Base-by-base conservation (phyloP, 306 rosid genomes). In the Quercus engelmannii region DNA sequence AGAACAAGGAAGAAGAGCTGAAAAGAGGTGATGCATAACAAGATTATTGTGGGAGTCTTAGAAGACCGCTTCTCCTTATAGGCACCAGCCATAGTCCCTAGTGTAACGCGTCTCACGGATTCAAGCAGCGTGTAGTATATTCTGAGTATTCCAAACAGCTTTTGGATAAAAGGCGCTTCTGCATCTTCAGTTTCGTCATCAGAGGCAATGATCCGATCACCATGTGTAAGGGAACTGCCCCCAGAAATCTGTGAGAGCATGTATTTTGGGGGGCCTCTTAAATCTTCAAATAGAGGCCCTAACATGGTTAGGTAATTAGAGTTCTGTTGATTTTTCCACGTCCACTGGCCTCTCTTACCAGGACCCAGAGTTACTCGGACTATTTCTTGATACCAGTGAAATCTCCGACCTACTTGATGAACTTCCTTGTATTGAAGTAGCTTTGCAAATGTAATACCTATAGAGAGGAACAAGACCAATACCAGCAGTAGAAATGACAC, bases 121-220 rank as follows among this genome's bases (percentile, higher is more conserved):
- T 94, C 97, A 13, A 92, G 90, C 38, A 92, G 46, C 9, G 91
- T 92, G 72, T 85, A 92, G 83, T 94, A 94, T 78, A 92, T 94
- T 72, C 99, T 87, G 55, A 94, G 92, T 73, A 92, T 86, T n/a
- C 99, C 99, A 79, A 94, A 94, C 75, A 94, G 78, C 82, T 94
- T 94, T 75, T 94, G 97, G 64, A 94, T 90, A 55, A 88, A 87
- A 56, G 99, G 99, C 49, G 99, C 99, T 81, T 94, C 97, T 43
- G 97, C 93, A 54, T 94, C 99, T 89, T 94, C 97, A 14, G 89
- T 94, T 91, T 94, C 97, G 57, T 92, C 99, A 14, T 92, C 99
- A 0, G 97, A 90, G 77, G 87, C 97, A 58, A 92, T 94, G 64
- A 92, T 94, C 4, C 65, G 81, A 17, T 87, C 97, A 6, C 84